phyloP scores from a whole-genome alignment of 2,329 filamentous ascomycete species.

The Paecilomyces formosus region DNA sequence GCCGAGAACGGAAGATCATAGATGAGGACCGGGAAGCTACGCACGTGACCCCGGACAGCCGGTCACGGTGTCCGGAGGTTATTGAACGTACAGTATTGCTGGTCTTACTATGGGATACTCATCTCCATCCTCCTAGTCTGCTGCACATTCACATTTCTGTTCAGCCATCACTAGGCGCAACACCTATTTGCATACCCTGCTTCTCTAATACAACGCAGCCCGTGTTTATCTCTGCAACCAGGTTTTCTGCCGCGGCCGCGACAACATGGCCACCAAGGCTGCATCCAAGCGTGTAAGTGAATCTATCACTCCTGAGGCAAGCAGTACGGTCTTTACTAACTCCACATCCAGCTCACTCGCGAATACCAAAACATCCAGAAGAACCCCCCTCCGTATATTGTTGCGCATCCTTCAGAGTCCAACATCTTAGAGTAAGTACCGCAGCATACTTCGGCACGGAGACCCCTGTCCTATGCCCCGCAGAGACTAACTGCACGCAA shows the following conservation, averaged over 20 bases:
- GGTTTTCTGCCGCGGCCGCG: neutral
- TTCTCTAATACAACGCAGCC: neutral
- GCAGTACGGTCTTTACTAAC: constrained; percentile 2
- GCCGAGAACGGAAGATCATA: neutral
- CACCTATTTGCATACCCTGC: neutral
- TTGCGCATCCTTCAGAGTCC: constrained; percentile 78
- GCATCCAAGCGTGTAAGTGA: constrained; percentile 62
- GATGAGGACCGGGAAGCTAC: neutral
- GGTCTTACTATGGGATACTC: neutral
- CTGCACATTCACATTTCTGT: neutral
- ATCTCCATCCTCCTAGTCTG: neutral
- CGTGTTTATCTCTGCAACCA: neutral
- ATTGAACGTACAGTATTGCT: neutral
- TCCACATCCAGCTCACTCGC: constrained; percentile 44
- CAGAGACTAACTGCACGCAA: constrained; percentile 23
- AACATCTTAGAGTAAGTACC: constrained; percentile 82
- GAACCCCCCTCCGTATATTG: constrained; percentile 82
- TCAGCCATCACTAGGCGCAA: neutral
- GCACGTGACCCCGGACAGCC: neutral
- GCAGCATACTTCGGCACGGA: neutral
- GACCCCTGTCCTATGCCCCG: neutral
- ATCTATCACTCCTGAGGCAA: neutral
- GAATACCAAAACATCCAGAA: constrained; percentile 60
- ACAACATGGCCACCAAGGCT: constrained; percentile 61
- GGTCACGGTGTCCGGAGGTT: neutral